Conservation (phyloP, 495 filamentous ascomycete genomes). For the Neurospora sp. region DNA sequence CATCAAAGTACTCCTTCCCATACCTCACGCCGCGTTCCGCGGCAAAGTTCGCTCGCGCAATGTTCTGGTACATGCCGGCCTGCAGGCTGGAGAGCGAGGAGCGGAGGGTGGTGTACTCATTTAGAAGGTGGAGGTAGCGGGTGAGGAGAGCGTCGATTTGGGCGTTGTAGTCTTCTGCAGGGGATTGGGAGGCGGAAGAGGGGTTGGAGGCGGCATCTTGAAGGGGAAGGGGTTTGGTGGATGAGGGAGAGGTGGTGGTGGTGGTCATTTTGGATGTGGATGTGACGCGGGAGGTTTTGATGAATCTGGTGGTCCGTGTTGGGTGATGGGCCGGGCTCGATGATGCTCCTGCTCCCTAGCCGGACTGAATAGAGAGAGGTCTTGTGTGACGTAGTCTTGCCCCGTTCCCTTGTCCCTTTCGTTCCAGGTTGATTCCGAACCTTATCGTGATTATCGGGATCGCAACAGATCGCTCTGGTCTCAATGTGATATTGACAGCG, state of each 20-base stretch:
- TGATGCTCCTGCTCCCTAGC: background rate
- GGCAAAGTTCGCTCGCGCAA: constrained; percentile 64
- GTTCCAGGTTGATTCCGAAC: background rate
- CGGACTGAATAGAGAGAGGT: background rate
- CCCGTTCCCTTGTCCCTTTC: background rate
- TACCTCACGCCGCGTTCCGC: constrained; percentile 52
- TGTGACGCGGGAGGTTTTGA: background rate
- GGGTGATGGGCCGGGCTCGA: background rate
- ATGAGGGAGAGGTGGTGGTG: background rate
- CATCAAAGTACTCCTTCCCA: constrained; percentile 60
- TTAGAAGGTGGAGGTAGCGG: constrained; percentile 57
- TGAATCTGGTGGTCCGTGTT: background rate
- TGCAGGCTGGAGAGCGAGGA: constrained; percentile 43
- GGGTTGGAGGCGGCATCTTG: background rate
- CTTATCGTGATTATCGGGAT: background rate
- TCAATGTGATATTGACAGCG: background rate
- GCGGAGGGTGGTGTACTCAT: constrained; percentile 58
- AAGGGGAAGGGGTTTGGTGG: background rate
- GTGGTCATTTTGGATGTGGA: background rate
- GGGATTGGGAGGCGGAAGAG: background rate
- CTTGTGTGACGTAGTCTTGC: background rate
- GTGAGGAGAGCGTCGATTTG: constrained; percentile 56
- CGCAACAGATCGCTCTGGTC: background rate
- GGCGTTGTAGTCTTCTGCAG: background rate
- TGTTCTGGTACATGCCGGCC: constrained; percentile 40